Conservation (phyloP, 1,284 basidiomycete genomes). For the Cutaneotrichosporon dermatis region DNA sequence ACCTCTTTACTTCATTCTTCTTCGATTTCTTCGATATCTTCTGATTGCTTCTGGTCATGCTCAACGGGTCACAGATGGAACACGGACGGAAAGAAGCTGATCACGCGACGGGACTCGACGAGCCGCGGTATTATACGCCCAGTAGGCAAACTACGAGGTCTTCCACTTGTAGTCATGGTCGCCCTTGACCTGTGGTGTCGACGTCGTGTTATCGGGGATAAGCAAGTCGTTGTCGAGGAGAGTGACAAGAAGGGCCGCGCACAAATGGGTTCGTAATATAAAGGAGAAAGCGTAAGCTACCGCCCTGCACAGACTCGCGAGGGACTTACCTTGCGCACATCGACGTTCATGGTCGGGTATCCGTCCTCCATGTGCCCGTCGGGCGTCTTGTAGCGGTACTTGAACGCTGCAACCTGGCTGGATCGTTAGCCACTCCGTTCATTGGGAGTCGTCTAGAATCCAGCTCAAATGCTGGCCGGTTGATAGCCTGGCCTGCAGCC, state of each 20-base stretch:
- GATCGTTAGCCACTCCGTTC: background rate
- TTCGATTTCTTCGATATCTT: no score
- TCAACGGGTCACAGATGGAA: no score
- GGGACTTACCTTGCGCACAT: constrained; percentile 34
- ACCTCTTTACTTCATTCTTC: no score
- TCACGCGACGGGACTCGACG: no score
- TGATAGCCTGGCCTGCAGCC: no score
- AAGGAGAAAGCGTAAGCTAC: background rate
- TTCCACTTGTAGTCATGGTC: constrained; percentile 18
- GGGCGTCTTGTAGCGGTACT: constrained; percentile 48
- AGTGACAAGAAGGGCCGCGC: no score
- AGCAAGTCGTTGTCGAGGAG: background rate
- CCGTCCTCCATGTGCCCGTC: constrained; percentile 46
- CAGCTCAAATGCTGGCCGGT: no score
- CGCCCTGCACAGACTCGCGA: background rate
- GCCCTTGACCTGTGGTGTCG: constrained; percentile 17
- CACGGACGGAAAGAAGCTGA: no score
- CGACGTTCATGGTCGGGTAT: constrained; percentile 38
- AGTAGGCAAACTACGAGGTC: no score
- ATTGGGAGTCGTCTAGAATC: no score
- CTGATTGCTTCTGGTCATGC: no score
- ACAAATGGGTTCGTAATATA: background rate
- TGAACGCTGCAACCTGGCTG: constrained; percentile 45
- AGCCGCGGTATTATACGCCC: no score
- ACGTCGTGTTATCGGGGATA: constrained; percentile 10